Percentiles rank a stretch among this genome's conserved stretches.
phyloP scores from a whole-genome alignment of 2,329 filamentous ascomycete species.

The Hypoxylon rubiginosum region DNA sequence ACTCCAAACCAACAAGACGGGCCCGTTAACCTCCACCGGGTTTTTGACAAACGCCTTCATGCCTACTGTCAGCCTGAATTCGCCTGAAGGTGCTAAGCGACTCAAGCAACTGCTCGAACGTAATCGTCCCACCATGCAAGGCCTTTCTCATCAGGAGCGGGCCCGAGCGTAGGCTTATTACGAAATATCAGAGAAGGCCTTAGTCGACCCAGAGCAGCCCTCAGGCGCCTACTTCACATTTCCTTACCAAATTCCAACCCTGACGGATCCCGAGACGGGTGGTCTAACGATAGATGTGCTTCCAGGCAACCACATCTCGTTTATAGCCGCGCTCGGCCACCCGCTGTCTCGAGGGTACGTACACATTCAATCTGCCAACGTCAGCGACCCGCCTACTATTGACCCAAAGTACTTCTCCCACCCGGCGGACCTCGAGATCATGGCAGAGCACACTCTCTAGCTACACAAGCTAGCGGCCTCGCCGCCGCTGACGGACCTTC shows the following conservation, averaged over 20 bases:
- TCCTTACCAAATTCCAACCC: background rate
- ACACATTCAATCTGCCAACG: constrained; percentile 27
- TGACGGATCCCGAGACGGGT: background rate
- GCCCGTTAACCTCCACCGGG: constrained; percentile 17
- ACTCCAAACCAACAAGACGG: constrained; percentile 4
- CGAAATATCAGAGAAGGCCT: too few species aligned
- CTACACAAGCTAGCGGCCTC: background rate
- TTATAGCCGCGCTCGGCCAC: constrained; percentile 15
- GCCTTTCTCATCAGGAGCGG: background rate
- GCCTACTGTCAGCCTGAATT: constrained; percentile 12
- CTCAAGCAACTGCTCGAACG: constrained; percentile 24
- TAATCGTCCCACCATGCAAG: too few species aligned
- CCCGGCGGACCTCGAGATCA: constrained; percentile 30
- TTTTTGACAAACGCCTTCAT: constrained; percentile 27
- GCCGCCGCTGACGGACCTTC: background rate
- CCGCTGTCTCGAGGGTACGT: constrained; percentile 38
- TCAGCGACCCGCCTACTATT: constrained; percentile 5
- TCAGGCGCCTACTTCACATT: background rate
- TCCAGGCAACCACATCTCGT: constrained; percentile 12
- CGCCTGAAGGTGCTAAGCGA: constrained; percentile 4
- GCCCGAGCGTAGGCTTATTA: too few species aligned
- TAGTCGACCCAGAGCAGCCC: too few species aligned
- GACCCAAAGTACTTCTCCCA: constrained; percentile 34
- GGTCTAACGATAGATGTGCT: background rate
- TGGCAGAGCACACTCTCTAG: constrained; percentile 22